Percentiles rank a stretch among this genome's conserved stretches.
phyloP scores from a whole-genome alignment of 306 rosid species.

The Corylus heterophylla region DNA sequence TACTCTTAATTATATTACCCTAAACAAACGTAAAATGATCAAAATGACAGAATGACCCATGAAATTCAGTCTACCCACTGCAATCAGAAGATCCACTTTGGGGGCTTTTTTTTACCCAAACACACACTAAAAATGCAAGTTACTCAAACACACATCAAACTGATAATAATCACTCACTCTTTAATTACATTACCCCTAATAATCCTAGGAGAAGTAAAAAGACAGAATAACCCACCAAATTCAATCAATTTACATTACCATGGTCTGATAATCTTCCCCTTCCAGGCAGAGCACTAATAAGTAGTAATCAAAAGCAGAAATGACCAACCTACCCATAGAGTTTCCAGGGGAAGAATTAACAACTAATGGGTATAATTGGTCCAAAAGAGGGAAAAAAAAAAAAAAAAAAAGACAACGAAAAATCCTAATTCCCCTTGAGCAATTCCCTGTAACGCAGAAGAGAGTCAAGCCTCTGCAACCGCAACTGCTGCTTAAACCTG shows the following conservation, averaged over 20 bases:
- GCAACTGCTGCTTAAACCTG: conserved; percentile 72
- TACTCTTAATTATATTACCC: no score
- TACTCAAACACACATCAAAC: neutral
- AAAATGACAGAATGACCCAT: no score
- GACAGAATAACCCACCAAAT: neutral
- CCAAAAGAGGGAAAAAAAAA: neutral
- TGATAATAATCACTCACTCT: neutral
- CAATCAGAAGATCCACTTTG: no score
- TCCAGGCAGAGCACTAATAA: no score
- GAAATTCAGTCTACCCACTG: no score
- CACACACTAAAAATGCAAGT: no score
- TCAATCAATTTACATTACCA: neutral
- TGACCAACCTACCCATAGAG: neutral
- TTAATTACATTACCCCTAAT: neutral
- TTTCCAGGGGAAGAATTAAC: neutral
- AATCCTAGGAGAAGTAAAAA: neutral
- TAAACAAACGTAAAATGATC: no score
- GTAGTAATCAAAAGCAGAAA: neutral
- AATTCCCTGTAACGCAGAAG: conserved; percentile 47
- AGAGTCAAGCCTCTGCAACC: conserved; percentile 73
- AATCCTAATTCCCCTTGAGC: conserved; percentile 21
- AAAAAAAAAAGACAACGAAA: neutral
- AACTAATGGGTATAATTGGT: neutral
- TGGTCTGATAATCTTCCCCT: neutral
- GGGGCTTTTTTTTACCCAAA: no score